Conservation (phyloP, 2,329 filamentous ascomycete species). For the Teratosphaeria viscida region DNA sequence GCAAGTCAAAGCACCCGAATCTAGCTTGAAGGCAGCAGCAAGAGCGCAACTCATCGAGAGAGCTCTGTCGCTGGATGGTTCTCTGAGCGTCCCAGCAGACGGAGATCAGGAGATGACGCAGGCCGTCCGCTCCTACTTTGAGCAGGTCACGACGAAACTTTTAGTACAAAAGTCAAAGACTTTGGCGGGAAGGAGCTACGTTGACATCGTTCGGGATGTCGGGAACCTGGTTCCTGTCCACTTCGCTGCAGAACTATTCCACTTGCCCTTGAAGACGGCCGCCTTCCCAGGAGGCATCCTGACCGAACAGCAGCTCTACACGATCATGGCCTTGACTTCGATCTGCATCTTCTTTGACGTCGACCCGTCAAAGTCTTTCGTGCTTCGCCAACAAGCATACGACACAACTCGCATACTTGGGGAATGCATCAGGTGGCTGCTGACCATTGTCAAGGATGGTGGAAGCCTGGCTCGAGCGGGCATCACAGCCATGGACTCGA, state of each 20-base stretch:
- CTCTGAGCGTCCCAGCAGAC: not conserved
- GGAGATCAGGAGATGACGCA: conserved; percentile 25
- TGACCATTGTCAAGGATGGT: conserved; percentile 33
- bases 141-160: conserved; percentile 36
- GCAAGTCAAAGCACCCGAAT: conserved; percentile 40
- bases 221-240: conserved; percentile 45
- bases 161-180: conserved; percentile 36
- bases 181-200: conserved; percentile 34
- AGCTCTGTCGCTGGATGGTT: conserved; percentile 22
- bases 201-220: conserved; percentile 41
- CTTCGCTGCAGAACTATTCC: conserved; percentile 46
- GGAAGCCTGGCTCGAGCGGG: conserved; percentile 30
- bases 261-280: conserved; percentile 45
- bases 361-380: conserved; percentile 43
- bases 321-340: conserved; percentile 44
- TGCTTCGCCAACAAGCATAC: conserved; percentile 39
- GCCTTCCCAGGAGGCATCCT: conserved; percentile 42
- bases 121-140: conserved; percentile 38
- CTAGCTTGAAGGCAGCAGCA: conserved; percentile 30
- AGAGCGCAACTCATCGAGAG: conserved; percentile 35
- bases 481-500: conserved; percentile 31
- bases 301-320: conserved; percentile 44
- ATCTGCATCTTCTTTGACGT: conserved; percentile 46
- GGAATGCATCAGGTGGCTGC: conserved; percentile 39
- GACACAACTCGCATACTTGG: conserved; percentile 40